Conservation (phyloP, 805 yeast species). For the Yamadazyma insecticola region DNA sequence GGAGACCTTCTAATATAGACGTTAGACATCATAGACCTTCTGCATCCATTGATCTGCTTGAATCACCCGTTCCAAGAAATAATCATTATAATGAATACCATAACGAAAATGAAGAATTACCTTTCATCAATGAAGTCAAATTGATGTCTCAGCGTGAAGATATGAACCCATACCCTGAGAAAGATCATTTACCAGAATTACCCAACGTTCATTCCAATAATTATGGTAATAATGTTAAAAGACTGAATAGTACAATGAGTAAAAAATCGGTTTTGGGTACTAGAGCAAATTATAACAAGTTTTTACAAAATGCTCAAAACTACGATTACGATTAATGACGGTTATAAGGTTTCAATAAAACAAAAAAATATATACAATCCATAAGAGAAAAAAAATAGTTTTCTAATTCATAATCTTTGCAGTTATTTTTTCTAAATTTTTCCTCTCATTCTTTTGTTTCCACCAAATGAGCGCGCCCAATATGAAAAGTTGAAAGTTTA, state of each 20-base stretch:
- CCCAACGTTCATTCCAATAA: slow-evolving; percentile 1
- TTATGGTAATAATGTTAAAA: slow-evolving; percentile 8
- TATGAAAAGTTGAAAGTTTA: neutral
- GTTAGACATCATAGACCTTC: slow-evolving; percentile 7
- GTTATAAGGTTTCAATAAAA: neutral
- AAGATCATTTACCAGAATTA: slow-evolving; percentile 1
- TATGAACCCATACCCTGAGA: neutral
- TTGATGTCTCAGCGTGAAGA: slow-evolving; percentile 14
- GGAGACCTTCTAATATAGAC: neutral
- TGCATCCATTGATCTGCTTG: slow-evolving; percentile 9
- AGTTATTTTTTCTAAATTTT: neutral
- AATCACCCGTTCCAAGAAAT: slow-evolving; percentile 6
- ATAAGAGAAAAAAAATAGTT: too few relatives aligned
- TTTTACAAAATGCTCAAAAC: slow-evolving; percentile 26
- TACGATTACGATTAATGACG: slow-evolving; percentile 5
- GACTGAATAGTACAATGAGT: slow-evolving; percentile 28
- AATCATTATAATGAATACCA: slow-evolving; percentile 11
- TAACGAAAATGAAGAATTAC: slow-evolving; percentile 32
- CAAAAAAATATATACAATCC: too few relatives aligned
- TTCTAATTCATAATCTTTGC: too few relatives aligned
- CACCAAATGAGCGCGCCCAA: neutral
- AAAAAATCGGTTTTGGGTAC: slow-evolving; percentile 37
- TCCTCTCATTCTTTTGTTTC: neutral
- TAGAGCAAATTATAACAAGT: slow-evolving; percentile 32
- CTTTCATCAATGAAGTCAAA: slow-evolving; percentile 32